phyloP scores from a whole-genome alignment of 2,329 filamentous ascomycete genomes.

The Orbilia javanica region DNA sequence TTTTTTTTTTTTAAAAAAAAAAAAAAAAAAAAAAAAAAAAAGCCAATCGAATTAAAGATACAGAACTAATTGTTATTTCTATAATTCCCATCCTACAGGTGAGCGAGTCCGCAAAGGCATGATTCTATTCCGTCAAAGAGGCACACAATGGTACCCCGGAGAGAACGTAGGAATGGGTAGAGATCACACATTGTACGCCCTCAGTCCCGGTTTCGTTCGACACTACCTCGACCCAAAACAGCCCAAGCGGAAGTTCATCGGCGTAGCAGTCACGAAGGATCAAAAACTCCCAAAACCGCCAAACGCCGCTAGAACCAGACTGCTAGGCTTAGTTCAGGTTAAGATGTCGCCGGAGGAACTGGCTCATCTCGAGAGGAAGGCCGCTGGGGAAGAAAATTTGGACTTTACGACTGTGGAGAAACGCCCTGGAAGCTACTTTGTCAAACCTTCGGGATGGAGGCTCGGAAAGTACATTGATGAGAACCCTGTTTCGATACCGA shows the following conservation, averaged over 20 bases:
- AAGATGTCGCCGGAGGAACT: slow-evolving; percentile 43
- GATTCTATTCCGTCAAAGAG: slow-evolving; percentile 97
- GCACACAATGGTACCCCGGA: slow-evolving; percentile 92
- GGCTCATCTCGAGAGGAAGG: slow-evolving; percentile 38
- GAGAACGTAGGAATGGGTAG: slow-evolving; percentile 96
- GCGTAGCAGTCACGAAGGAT: slow-evolving; percentile 85
- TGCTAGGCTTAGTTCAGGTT: slow-evolving; percentile 76
- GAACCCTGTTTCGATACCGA: slow-evolving; percentile 37
- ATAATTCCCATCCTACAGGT: no score
- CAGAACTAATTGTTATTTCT: no score
- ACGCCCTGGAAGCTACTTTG: slow-evolving; percentile 37
- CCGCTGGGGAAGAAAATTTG: slow-evolving; percentile 32
- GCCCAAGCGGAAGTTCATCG: slow-evolving; percentile 92
- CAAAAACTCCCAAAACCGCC: slow-evolving; percentile 82
- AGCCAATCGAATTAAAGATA: no score
- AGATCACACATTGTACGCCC: slow-evolving; percentile 94
- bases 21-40: no score
- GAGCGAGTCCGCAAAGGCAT: slow-evolving; percentile 95
- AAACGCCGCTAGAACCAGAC: slow-evolving; percentile 79
- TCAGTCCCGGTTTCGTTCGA: slow-evolving; percentile 88
- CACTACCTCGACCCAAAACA: slow-evolving; percentile 95
- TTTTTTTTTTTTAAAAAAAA: no score
- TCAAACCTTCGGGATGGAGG: slow-evolving; percentile 46
- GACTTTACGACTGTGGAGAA: slow-evolving; percentile 29
- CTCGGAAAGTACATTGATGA: slow-evolving; percentile 55